These are phyloP conservation scores for Vitellaria paradoxa DNA, from an alignment of 179 eudicot species.

Conservation along the genomic window DNA sequence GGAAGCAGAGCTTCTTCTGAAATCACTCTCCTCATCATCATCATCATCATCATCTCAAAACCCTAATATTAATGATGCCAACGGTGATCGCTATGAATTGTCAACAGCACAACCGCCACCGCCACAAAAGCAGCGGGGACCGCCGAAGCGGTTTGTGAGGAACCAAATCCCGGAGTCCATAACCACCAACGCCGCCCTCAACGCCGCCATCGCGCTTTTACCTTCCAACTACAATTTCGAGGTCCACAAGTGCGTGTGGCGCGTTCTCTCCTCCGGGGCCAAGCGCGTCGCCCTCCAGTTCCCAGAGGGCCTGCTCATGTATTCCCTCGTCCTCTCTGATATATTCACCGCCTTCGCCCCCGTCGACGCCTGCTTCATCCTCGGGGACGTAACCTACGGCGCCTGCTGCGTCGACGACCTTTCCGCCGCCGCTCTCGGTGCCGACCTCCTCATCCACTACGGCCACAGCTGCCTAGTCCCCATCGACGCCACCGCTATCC, in stretches of 20 bases:
- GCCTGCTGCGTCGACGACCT: conserved; percentile 91
- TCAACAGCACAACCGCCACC: conserved; percentile 13
- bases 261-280: too few species aligned
- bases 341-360: conserved; percentile 58
- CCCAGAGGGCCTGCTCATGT: conserved; percentile 72
- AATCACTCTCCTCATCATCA: neutral
- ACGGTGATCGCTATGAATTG: neutral
- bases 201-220: neutral
- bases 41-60: conserved; percentile 1
- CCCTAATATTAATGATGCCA: conserved; percentile 1
- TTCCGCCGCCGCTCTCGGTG: conserved; percentile 41
- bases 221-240: conserved; percentile 38
- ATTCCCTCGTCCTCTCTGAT: conserved; percentile 73
- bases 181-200: conserved; percentile 34
- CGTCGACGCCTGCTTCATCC: conserved; percentile 50
- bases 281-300: too few species aligned
- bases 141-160: too few species aligned
- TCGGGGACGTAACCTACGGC: conserved; percentile 91
- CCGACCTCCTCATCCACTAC: conserved; percentile 67
- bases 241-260: neutral
- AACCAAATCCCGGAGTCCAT: too few species aligned
- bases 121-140: neutral
- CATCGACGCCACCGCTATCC: neutral
- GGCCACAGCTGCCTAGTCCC: conserved; percentile 38
- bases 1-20: conserved; percentile 1